Conservation (phyloP, 2,329 filamentous ascomycete genomes). For the Alternaria rosae region DNA sequence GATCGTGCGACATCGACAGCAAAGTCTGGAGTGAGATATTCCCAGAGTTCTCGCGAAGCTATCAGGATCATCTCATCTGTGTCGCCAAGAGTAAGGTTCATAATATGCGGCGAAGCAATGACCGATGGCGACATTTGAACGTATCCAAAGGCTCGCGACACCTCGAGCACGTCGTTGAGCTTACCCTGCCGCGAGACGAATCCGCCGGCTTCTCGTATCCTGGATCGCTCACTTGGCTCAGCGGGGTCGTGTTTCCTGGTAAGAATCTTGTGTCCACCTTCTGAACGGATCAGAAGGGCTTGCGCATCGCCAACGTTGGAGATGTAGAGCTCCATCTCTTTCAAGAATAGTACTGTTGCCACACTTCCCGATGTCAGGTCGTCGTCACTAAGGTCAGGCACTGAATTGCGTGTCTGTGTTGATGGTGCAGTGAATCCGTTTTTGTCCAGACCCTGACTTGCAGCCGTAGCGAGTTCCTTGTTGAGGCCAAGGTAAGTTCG, state of each 20-base stretch:
- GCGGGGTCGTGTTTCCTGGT: constrained; percentile 94
- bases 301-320: constrained; percentile 96
- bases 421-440: constrained; percentile 48
- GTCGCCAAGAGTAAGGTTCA: constrained; percentile 79
- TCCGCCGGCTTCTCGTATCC: constrained; percentile 92
- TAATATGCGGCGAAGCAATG: constrained; percentile 86
- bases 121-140: constrained; percentile 91
- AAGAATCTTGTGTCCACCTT: constrained; percentile 81
- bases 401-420: constrained; percentile 69
- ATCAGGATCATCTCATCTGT: constrained; percentile 93
- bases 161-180: constrained; percentile 87
- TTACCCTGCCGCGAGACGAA: constrained; percentile 95
- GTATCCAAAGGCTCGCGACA: constrained; percentile 95
- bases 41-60: constrained; percentile 93
- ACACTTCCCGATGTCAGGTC: constrained; percentile 91
- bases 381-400: constrained; percentile 83
- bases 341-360: constrained; percentile 88
- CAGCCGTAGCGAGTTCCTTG: constrained; percentile 88
- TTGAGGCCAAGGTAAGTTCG: constrained; percentile 89
- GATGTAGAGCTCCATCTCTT: constrained; percentile 88
- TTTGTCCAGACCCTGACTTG: constrained; percentile 81
- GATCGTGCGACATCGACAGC: constrained; percentile 90
- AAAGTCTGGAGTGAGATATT: constrained; percentile 87
- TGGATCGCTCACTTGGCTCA: constrained; percentile 80
- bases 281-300: constrained; percentile 91